Evolutionary conservation across 768 basidiomycete genomes (phyloP).

Genomic region (Terana coerulea): DNA sequence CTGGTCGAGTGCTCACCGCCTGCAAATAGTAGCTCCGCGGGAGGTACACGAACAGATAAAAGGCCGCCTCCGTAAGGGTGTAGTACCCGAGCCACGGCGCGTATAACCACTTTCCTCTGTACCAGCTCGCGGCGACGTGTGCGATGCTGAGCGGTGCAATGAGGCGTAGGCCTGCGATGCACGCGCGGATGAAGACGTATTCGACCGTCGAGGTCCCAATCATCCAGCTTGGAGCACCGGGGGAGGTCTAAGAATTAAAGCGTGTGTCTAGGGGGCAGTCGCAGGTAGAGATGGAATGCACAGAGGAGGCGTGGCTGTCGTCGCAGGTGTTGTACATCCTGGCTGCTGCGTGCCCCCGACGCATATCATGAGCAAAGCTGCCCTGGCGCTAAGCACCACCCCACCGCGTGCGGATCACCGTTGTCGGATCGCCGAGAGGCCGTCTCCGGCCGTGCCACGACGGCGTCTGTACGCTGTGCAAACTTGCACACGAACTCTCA

Average conservation of each 20-base stretch:
- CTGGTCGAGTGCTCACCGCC: no score
- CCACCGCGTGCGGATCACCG: no score
- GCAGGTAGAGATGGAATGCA: no score
- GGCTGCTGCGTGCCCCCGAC: no score
- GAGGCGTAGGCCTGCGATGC: conserved; percentile 43
- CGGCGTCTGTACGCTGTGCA: no score
- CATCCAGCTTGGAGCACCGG: no score
- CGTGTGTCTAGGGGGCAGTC: no score
- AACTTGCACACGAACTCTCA: conserved; percentile 9
- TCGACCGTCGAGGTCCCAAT: conserved; percentile 36
- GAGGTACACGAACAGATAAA: conserved; percentile 47
- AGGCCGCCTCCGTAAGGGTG: conserved; percentile 41
- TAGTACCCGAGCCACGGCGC: conserved; percentile 30
- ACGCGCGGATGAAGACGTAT: conserved; percentile 48
- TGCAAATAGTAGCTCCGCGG: conserved; percentile 45
- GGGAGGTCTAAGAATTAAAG: no score
- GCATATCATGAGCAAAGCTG: no score
- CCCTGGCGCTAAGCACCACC: no score
- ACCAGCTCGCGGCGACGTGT: conserved; percentile 30
- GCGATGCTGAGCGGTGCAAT: conserved; percentile 46
- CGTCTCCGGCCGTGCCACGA: conserved; percentile 1
- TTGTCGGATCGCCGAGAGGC: background rate
- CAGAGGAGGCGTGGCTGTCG: no score
- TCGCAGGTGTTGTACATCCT: no score
- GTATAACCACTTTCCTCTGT: conserved; percentile 23